Evolutionary conservation across 1,284 basidiomycete species (phyloP).

Genomic region (Vanrija pseudolonga): DNA sequence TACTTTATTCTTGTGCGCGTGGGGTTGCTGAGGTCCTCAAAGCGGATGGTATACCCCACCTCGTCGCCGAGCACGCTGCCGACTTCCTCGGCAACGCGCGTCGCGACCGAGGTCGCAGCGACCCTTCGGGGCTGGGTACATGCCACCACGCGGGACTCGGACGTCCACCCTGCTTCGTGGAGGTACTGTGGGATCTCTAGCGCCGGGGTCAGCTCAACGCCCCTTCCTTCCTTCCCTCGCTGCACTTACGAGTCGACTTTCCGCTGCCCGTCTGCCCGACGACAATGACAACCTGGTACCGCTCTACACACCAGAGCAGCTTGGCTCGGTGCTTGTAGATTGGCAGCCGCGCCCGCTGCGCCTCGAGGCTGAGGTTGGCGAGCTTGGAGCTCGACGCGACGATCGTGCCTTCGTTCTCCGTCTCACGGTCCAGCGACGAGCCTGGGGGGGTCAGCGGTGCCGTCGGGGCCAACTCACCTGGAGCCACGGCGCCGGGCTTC

Average conservation of each 20-base stretch:
- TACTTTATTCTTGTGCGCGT: conserved; percentile 86
- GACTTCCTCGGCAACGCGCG: conserved; percentile 83
- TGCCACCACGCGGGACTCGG: conserved; percentile 70
- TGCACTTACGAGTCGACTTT: conserved; percentile 88
- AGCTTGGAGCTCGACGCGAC: conserved; percentile 59
- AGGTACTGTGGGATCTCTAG: conserved; percentile 92
- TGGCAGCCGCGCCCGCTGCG: conserved; percentile 73
- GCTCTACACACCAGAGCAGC: conserved; percentile 79
- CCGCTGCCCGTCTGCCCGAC: conserved; percentile 96
- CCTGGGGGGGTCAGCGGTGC: conserved; percentile 31
- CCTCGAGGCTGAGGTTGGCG: conserved; percentile 58
- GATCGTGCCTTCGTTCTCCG: conserved; percentile 67
- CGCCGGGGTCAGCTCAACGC: no score
- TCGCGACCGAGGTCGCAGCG: conserved; percentile 89
- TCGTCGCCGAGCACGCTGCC: conserved; percentile 86
- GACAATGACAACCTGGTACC: conserved; percentile 72
- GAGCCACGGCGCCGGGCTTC: conserved; percentile 69
- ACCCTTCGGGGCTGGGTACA: conserved; percentile 95
- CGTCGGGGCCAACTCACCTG: conserved; percentile 56
- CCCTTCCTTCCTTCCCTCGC: no score
- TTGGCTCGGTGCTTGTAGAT: conserved; percentile 84
- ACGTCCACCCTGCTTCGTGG: conserved; percentile 82
- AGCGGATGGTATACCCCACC: conserved; percentile 95
- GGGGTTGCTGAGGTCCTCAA: conserved; percentile 85
- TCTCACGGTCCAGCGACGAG: conserved; percentile 76